phyloP scores from a whole-genome alignment of 2,329 filamentous ascomycete species.

The Tolypocladium tropicale region DNA sequence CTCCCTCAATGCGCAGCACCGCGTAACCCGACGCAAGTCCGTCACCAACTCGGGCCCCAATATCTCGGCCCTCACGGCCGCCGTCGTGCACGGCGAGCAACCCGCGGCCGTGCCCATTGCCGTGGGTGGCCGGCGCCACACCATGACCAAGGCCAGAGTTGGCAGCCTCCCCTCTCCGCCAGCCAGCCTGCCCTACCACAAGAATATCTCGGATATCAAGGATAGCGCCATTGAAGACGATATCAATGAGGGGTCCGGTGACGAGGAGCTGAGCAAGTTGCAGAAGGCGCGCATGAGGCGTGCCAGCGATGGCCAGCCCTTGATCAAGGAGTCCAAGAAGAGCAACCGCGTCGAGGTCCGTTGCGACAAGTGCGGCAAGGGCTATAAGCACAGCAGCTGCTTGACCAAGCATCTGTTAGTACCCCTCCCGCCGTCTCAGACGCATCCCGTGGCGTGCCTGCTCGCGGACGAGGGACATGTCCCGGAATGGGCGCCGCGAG shows the following conservation, averaged over 20 bases:
- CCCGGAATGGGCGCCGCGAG: conserved; percentile 7
- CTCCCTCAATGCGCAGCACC: conserved; percentile 70
- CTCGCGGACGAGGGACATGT: conserved; percentile 3
- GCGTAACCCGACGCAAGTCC: conserved; percentile 88
- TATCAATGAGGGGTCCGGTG: conserved; percentile 44
- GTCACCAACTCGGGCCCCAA: conserved; percentile 68
- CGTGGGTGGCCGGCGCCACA: conserved; percentile 51
- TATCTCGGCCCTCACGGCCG: conserved; percentile 65
- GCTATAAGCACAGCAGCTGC: conserved; percentile 99
- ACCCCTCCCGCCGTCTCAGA: conserved; percentile 41
- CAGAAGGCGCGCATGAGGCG: conserved; percentile 43
- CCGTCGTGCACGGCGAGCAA: conserved; percentile 56
- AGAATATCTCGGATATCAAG: conserved; percentile 39
- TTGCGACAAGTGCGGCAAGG: conserved; percentile 97
- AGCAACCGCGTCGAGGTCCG: conserved; percentile 75
- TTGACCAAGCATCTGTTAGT: conserved; percentile 99
- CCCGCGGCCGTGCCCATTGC: conserved; percentile 46
- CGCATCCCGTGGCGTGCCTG: conserved; percentile 22
- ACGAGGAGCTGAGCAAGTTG: conserved; percentile 38
- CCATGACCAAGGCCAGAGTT: conserved; percentile 55
- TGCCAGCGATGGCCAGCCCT: conserved; percentile 79
- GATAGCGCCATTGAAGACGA: conserved; percentile 64
- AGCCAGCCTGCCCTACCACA: conserved; percentile 55
- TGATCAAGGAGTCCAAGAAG: conserved; percentile 77
- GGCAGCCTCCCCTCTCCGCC: conserved; percentile 53